Evolutionary conservation across 208 protist species (phyloP).

Genomic region (Wallacemonas sp.): DNA sequence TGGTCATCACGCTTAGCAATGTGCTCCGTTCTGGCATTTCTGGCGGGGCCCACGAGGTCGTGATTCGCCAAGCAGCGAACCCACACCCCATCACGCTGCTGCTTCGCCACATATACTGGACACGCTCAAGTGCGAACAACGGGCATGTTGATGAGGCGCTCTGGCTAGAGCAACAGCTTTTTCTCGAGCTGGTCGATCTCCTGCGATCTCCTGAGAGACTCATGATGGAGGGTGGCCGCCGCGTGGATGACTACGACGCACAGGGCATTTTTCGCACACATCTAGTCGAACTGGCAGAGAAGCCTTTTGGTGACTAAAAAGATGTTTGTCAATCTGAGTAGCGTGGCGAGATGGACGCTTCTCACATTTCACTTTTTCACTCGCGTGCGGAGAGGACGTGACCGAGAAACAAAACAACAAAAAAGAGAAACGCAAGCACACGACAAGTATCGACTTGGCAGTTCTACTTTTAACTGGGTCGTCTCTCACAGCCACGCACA

Average conservation of each 20-base stretch:
- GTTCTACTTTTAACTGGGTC: too few species aligned
- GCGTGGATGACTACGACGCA: slow-evolving; percentile 48
- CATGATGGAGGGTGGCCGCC: slow-evolving; percentile 41
- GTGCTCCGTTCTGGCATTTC: slow-evolving; percentile 52
- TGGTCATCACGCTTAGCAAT: slow-evolving; percentile 64
- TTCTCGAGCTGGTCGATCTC: slow-evolving; percentile 69
- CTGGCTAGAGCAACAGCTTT: slow-evolving; percentile 71
- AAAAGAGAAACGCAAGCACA: too few species aligned
- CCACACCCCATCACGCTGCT: slow-evolving; percentile 54
- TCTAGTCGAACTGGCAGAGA: slow-evolving; percentile 26
- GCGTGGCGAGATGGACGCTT: too few species aligned
- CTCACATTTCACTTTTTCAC: slow-evolving; percentile 21
- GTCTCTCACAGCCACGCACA: too few species aligned
- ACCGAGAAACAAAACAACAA: too few species aligned
- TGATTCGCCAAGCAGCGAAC: slow-evolving; percentile 54
- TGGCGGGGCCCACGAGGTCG: slow-evolving; percentile 47
- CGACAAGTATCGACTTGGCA: too few species aligned
- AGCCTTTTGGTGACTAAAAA: slow-evolving; percentile 37
- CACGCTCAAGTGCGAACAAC: slow-evolving; percentile 44
- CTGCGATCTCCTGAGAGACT: slow-evolving; percentile 53
- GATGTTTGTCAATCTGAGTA: too few species aligned
- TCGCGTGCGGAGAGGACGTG: too few species aligned
- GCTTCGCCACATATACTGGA: slow-evolving; percentile 56
- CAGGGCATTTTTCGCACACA: slow-evolving; percentile 23
- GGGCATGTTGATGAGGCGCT: slow-evolving; percentile 38